Evolutionary conservation across 805 yeast genomes (phyloP), one percentile per base, ranked within the genome.

Genomic region (Yarrowia deformans): DNA sequence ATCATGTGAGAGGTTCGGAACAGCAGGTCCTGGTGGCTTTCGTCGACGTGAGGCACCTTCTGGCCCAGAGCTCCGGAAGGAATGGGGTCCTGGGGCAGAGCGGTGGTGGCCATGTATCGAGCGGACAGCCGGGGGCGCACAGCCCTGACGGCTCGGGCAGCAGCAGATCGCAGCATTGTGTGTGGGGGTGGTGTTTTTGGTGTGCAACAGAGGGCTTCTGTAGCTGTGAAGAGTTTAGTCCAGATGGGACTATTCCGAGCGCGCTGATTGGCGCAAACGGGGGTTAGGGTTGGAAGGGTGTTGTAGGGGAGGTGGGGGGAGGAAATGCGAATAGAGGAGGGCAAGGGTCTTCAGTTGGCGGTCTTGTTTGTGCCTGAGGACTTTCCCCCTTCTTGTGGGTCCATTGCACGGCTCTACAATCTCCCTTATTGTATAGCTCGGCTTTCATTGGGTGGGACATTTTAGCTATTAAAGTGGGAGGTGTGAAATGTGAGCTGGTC

Each of bases 151-250:
- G 68, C 68, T 37, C 56, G 55, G 56, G 68, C 68, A 63, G 68
- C 68, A 63, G 68, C 68, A 63, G 68, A 48, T 63, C 56, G 68
- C 56, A 63, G 56, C 68, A 63, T 63, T 63, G 45, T 48, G 56
- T 48, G 55, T 19, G 49, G 29, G 49, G 29, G 49, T 19, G 12
- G 48, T 14, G 45, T 8, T 23, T 19, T 37, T 45, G 49, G 49
- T 45, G 46, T 35, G 56, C 6, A n/a, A 13, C 32, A 18, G 50
- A 43, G 49, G 46, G 29, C 29, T 56, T 56, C 29, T 37, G 63
- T 29, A 9, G 50, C 34, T 49, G 66, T 43, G 50, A 45, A 43
- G 50, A 39, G 40, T 60, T 42, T 40, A 60, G 66, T 56, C 48
- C 37, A 60, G 52, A 43, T 60, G 66, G 66, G 66, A 60, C 34